A percentile compares a stretch with the other conserved stretches of the same genome.
Evolutionary conservation across 148 eudicot genomes (phyloP).

Genomic region (Rhododendron molle): DNA sequence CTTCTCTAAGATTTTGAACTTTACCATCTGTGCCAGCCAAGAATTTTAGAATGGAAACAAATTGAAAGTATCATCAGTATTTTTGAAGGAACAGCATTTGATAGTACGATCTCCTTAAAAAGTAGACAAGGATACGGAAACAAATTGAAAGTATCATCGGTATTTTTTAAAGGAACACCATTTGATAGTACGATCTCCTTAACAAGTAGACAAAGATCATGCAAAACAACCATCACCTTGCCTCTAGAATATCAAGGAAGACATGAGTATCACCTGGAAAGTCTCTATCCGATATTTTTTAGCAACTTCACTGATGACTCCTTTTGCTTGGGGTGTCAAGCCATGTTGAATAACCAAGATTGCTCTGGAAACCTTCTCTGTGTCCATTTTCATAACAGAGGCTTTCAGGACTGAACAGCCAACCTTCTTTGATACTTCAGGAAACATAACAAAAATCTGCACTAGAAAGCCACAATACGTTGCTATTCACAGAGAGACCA

Average conservation of each 20-base stretch:
- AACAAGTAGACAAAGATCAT: not conserved
- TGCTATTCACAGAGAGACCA: not conserved
- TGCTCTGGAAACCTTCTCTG: not conserved
- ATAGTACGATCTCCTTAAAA: not conserved
- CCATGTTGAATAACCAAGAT: not conserved
- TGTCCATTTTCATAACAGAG: not conserved
- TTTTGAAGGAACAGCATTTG: not conserved
- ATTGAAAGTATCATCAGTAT: not conserved
- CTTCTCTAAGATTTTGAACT: not conserved
- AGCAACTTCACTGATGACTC: not conserved
- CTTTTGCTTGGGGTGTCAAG: constrained; percentile 3
- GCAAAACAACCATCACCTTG: not conserved
- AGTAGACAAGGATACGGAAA: not conserved
- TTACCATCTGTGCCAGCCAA: not conserved
- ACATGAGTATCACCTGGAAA: not conserved
- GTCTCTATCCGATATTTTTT: not conserved
- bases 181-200: not conserved
- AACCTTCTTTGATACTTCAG: constrained; percentile 2
- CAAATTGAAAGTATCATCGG: not conserved
- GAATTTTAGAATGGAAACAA: not conserved
- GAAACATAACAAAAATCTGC: not conserved
- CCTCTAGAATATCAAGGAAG: not conserved
- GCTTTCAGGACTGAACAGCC: not conserved
- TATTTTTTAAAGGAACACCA: not conserved
- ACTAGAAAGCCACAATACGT: not conserved